phyloP scores from a whole-genome alignment of 1,139 yeast species.

The Yarrowia galli region DNA sequence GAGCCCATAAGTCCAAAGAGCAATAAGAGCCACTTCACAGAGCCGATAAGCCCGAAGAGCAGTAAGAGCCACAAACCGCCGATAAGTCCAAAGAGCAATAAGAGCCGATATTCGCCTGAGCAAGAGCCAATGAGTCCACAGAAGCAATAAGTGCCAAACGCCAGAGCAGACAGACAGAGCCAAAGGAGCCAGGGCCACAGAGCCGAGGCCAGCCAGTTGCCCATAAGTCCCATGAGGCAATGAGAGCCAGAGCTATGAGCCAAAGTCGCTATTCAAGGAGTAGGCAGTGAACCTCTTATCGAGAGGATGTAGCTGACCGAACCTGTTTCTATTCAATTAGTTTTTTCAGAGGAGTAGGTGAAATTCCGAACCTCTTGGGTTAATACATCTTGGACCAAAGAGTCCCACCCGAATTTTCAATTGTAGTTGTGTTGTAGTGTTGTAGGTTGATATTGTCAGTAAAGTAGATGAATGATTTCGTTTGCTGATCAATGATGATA shows the following conservation, averaged over 20 bases:
- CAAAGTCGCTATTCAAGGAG: not conserved
- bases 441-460: too few species aligned
- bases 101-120: not conserved
- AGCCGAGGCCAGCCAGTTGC: not conserved
- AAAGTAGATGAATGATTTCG: too few species aligned
- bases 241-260: not conserved
- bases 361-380: constrained; percentile 9
- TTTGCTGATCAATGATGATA: too few species aligned
- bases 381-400: not conserved
- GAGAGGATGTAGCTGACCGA: not conserved
- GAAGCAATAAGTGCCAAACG: not conserved
- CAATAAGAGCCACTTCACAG: too few species aligned
- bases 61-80: too few species aligned
- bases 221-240: too few species aligned
- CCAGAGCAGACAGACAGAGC: not conserved
- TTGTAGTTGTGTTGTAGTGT: not conserved
- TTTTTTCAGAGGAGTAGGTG: constrained; percentile 12
- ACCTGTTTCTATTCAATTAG: constrained; percentile 1
- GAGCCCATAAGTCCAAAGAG: too few species aligned
- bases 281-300: not conserved
- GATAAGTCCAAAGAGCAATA: too few species aligned
- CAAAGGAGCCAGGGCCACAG: not conserved
- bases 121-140: not conserved
- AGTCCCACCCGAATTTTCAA: not conserved
- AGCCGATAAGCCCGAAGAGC: too few species aligned